A percentile compares a stretch with the other conserved stretches of the same genome.
Conservation (phyloP, 176 grass and related monocot genomes). For the Raddia distichophylla region DNA sequence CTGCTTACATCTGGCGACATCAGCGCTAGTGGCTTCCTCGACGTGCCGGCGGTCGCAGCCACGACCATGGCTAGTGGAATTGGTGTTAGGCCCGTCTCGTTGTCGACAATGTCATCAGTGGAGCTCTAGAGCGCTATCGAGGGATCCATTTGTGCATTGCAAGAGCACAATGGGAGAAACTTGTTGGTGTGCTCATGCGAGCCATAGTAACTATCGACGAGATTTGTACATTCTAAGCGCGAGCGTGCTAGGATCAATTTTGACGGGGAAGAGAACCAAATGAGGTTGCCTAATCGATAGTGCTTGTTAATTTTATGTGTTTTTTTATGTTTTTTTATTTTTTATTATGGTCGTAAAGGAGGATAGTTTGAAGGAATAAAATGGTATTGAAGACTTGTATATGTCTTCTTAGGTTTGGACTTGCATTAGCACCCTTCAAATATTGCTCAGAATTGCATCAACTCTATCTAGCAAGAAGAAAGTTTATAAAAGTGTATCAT, state of each 20-base stretch:
- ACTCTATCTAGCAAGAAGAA: neutral
- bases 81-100: conserved; percentile 43
- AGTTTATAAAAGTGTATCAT: neutral
- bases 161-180: conserved; percentile 52
- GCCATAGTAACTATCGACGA: conserved; percentile 22
- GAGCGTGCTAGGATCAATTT: conserved; percentile 35
- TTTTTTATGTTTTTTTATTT: conserved; percentile 30
- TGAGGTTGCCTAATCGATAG: conserved; percentile 47
- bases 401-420: conserved; percentile 21
- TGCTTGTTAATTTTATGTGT: conserved; percentile 42
- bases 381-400: conserved; percentile 38
- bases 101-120: conserved; percentile 56
- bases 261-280: conserved; percentile 27
- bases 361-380: conserved; percentile 50
- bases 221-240: conserved; percentile 49
- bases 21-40: conserved; percentile 61
- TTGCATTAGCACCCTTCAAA: conserved; percentile 47
- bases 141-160: no score
- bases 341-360: conserved; percentile 53
- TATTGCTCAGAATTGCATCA: neutral
- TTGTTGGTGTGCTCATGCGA: conserved; percentile 32
- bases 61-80: conserved; percentile 30
- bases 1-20: conserved; percentile 60
- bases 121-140: no score
- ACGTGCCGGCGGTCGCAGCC: conserved; percentile 39